Base-by-base conservation (phyloP, 495 filamentous ascomycete species). In the Aspergillus nidulans region DNA sequence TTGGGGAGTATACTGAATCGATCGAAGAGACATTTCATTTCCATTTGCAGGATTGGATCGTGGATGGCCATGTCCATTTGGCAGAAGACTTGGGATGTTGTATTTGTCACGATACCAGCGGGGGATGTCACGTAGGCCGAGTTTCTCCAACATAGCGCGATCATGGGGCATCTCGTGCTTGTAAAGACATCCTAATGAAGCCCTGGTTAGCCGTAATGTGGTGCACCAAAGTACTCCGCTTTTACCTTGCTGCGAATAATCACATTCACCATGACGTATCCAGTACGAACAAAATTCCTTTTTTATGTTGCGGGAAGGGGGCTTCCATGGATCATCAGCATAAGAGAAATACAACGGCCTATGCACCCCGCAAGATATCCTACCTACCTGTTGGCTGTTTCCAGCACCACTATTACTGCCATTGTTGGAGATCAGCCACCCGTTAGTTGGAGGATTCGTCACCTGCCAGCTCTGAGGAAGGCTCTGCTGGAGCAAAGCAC, bases 211-310 rank as follows among this genome's bases (percentile, higher is more conserved):
- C 54, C 52, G 40, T 7, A 13, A 21, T 45, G 25, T 26, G 19
- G 28, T 28, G n/a, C 6, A 25, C 41, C 16, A 18, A 4, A 8
- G 15, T 44, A 13, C 13, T 19, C 26, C 12, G 10, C 26, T 15
- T 68, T 39, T 60, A 71, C 74, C 91, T 63, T 91, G 85, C 65
- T 92, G 87, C 34, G 78, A 82, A 69, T 88, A 96, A 61, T 88
- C 87, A 67, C 91, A 96, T 48, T 86, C 82, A 28, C 91, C 91
- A 42, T 85, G 84, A 56, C 86, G 84, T 40, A 95, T 83, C 89
- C 89, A 96, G 67, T 90, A 88, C 32, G 87, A 88, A 73, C 91
- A 95, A 67, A 86, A 94, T 44, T 84, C 72, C 64, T 96, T 96
- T 70, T 81, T 77, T 5, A 51, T 13, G 32, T 56, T 59, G 10